Evolutionary conservation across 495 filamentous ascomycete genomes (phyloP), one percentile per base, ranked within the genome.

Genomic region (Penicillium waksmanii): DNA sequence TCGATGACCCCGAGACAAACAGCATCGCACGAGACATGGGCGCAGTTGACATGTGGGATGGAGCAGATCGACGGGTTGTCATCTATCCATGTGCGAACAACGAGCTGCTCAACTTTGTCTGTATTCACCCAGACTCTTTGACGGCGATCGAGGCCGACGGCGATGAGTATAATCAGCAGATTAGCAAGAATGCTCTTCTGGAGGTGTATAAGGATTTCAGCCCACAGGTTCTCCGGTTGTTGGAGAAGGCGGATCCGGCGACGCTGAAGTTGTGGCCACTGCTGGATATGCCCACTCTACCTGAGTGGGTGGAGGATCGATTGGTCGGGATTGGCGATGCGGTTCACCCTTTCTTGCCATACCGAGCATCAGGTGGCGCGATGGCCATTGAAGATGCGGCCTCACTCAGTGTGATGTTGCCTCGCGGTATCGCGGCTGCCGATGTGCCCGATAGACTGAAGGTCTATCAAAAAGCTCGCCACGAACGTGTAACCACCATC

Each of bases 321-420:
- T 53, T 87, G 31, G 83, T 75, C 5, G 67, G 86, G 0, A 50
- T 89, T 4, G 86, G 87, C 2, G 87, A 89, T 76, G 82, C 86
- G 0, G 85, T 82, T 27, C 86, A 89, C 71, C 85, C 85, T 5
- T 87, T 88, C 63, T 63, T 79, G 34, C 84, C 84, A 6, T 74
- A 82, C 53, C 78, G 81, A 54, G 84, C 79, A 3, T 85, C 85
- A 54, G 84, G 84, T 7, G 82, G 74, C 25, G 82, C 76, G 0
- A 78, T 82, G 66, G 83, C 84, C 0, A 84, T 87, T 53, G 86
- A 89, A 63, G 86, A 89, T 61, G 86, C 77, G 8, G 80, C 82
- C 1, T 79, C 84, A 1, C 66, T 89, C 1, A 76, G 73, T 12
- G 77, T 82, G 12, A 74, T 89, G 35, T 71, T 89, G 8, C 71